These are phyloP conservation scores for Pluteus cervinus DNA, from an alignment of 768 basidiomycete species.

Conservation along the genomic window DNA sequence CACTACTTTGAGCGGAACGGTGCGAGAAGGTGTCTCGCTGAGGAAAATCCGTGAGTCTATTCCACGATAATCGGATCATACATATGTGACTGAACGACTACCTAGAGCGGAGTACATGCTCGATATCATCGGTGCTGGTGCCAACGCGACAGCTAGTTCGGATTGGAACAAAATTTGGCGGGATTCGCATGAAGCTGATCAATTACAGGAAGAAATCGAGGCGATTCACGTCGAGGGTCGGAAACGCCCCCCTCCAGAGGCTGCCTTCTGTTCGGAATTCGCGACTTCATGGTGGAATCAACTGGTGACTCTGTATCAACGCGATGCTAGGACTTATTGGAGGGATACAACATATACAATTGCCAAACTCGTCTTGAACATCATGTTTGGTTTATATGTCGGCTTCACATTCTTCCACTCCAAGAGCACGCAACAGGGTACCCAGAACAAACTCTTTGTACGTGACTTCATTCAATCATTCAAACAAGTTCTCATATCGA, in stretches of 20 bases:
- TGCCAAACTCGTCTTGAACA: slow-evolving; percentile 52
- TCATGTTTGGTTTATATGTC: slow-evolving; percentile 48
- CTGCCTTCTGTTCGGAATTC: slow-evolving; percentile 35
- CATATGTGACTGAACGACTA: slow-evolving; percentile 19
- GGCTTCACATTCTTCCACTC: slow-evolving; percentile 62
- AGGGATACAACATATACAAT: slow-evolving; percentile 56
- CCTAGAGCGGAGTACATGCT: slow-evolving; percentile 57
- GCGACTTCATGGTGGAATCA: slow-evolving; percentile 53
- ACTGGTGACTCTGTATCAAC: slow-evolving; percentile 30
- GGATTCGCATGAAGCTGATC: slow-evolving; percentile 28
- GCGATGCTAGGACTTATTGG: slow-evolving; percentile 45
- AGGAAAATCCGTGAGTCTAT: slow-evolving; percentile 65
- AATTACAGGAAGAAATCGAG: slow-evolving; percentile 32
- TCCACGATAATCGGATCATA: background rate
- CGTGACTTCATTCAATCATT: slow-evolving; percentile 16
- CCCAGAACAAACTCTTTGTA: slow-evolving; percentile 64
- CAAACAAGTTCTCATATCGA: slow-evolving; percentile 3
- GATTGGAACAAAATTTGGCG: slow-evolving; percentile 56
- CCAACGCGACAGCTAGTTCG: slow-evolving; percentile 40
- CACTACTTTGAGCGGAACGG: slow-evolving; percentile 75
- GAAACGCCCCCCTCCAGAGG: slow-evolving; percentile 29
- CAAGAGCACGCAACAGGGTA: slow-evolving; percentile 46
- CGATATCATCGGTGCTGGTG: slow-evolving; percentile 70
- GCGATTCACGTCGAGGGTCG: slow-evolving; percentile 47
- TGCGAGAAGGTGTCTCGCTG: slow-evolving; percentile 49